phyloP scores from a whole-genome alignment of 495 filamentous ascomycete genomes.

The Sporormia fimetaria region DNA sequence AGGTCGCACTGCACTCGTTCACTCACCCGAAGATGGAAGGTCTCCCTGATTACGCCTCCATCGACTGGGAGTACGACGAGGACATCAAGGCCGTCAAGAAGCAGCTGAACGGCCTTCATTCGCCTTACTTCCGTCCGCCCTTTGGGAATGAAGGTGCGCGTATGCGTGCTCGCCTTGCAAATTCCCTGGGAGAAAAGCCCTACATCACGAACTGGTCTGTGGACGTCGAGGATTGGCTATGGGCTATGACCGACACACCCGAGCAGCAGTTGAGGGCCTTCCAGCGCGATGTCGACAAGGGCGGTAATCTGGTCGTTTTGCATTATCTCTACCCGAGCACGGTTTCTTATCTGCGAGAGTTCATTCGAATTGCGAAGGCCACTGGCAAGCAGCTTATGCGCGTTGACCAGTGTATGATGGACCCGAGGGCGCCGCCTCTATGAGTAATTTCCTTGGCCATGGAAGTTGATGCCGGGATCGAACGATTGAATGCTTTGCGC shows the following conservation, averaged over 20 bases:
- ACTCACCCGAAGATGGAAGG: constrained; percentile 68
- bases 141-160: constrained; percentile 66
- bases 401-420: constrained; percentile 68
- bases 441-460: too few species aligned
- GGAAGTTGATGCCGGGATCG: too few species aligned
- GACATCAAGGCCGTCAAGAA: constrained; percentile 48
- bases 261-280: constrained; percentile 69
- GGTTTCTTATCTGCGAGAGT: constrained; percentile 53
- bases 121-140: constrained; percentile 60
- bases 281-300: constrained; percentile 49
- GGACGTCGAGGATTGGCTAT: constrained; percentile 71
- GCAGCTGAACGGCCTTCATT: constrained; percentile 29
- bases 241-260: constrained; percentile 52
- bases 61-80: constrained; percentile 60
- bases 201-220: constrained; percentile 64
- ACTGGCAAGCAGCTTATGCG: constrained; percentile 61
- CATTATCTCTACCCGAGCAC: constrained; percentile 63
- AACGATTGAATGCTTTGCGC: too few species aligned
- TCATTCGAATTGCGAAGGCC: constrained; percentile 56
- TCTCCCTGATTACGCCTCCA: constrained; percentile 43
- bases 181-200: constrained; percentile 40
- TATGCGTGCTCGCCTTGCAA: constrained; percentile 48
- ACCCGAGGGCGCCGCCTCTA: constrained; percentile 53
- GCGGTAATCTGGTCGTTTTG: constrained; percentile 66
- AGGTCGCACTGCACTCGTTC: constrained; percentile 63